Conservation (phyloP, 352 stramenopile genomes). For the Pythium folliculosum region DNA sequence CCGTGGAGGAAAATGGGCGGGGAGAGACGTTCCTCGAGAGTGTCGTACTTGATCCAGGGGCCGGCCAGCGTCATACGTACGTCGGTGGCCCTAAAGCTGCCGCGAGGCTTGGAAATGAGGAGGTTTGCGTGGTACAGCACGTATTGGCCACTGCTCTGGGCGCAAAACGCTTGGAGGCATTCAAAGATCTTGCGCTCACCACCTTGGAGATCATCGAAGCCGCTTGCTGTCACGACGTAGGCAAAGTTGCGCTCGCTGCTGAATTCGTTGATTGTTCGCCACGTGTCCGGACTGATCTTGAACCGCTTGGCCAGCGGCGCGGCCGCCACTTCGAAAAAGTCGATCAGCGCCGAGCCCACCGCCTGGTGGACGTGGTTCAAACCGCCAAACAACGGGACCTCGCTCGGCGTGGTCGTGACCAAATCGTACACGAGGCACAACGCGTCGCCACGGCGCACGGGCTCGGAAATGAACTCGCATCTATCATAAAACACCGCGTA, state of each 20-base stretch:
- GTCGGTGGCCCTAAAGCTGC: not conserved
- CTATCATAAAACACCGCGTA: not conserved
- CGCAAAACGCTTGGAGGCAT: not conserved
- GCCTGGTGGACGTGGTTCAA: not conserved
- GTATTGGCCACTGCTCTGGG: not conserved
- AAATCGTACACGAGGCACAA: not conserved
- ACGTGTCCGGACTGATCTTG: conserved; percentile 4
- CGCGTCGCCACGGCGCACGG: not conserved
- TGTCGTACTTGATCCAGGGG: not conserved
- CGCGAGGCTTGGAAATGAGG: not conserved
- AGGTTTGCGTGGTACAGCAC: not conserved
- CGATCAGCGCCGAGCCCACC: not conserved
- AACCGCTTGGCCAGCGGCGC: not conserved
- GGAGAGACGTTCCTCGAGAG: not conserved
- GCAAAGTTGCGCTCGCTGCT: not conserved
- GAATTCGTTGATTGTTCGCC: conserved; percentile 8
- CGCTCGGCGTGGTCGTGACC: no score
- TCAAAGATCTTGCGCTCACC: not conserved
- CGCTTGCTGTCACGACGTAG: not conserved
- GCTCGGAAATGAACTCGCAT: not conserved
- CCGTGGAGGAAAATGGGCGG: not conserved
- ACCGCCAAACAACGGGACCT: no score
- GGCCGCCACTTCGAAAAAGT: not conserved
- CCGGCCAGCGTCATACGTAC: not conserved
- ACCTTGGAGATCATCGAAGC: not conserved